Base-by-base conservation (phyloP, 2,329 filamentous ascomycete species). In the Leptographium wingfieldii region DNA sequence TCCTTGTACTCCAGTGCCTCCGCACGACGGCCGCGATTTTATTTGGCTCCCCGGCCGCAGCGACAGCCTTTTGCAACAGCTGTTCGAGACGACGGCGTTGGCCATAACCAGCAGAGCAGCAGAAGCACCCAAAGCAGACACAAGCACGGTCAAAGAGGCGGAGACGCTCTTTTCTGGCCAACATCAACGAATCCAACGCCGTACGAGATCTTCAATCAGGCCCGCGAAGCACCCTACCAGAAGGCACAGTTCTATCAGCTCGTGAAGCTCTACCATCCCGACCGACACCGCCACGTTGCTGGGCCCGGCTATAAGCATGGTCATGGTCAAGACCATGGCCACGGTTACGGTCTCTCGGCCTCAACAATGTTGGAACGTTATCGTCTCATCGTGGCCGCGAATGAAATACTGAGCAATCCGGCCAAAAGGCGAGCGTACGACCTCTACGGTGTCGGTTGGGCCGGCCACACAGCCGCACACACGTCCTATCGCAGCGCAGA, bases 191-290 rank as follows among this genome's bases (percentile, higher is more conserved):
- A 77, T 49, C 89, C 88, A 1, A 92, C 92, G 0, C 94, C 94
- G 1, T 97, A 99, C 74, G 89, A 97, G 68, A 89, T 99, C 69
- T 85, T 97, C 68, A 77, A 81, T 62, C 72, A 76, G 55, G 67
- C 72, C 58, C 71, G 73, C 38, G 76, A 76, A 60, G 84, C 83
- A 16, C 80, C 84, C 2, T 97, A 99, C 72, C 86, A 82, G 63
- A 97, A 99, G 73, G 75, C 79, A 52, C 84, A 84, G 62, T 99
- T 91, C 78, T 94, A 95, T 72, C 82, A 92, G 68, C 82, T 99
- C 58, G 94, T 95, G 61, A 99, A 97, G 76, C 78, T 95, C 55
- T 99, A 99, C 74, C 94, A 99, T 69, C 94, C 94, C 0, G 94
- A 99, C 72, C 82, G 81, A 7, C 71, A 74, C 61, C 72, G 75